These are phyloP conservation scores for Ajuga chamaepitys DNA, from an alignment of 257 asterid genomes.

Conservation along the genomic window DNA sequence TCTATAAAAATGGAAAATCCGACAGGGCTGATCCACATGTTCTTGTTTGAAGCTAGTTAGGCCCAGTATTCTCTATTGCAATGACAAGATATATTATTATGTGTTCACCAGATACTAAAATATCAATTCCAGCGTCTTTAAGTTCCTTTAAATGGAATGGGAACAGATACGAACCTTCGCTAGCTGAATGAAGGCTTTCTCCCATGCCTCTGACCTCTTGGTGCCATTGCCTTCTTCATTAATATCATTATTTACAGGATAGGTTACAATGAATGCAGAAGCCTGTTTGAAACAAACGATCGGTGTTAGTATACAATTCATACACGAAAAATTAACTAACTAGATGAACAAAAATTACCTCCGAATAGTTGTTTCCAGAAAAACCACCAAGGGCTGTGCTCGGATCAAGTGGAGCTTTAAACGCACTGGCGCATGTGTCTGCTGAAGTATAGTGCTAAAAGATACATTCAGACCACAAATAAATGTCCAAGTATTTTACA, in stretches of 20 bases:
- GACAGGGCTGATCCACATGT: not conserved
- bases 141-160: not conserved
- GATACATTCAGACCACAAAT: slow-evolving; percentile 22
- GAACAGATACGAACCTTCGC: slow-evolving; percentile 54
- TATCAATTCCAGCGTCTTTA: not conserved
- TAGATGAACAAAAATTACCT: slow-evolving; percentile 39
- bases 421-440: slow-evolving; percentile 80
- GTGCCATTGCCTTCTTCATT: slow-evolving; percentile 71
- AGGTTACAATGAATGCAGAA: slow-evolving; percentile 87
- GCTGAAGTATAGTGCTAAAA: slow-evolving; percentile 87
- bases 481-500: slow-evolving; percentile 4
- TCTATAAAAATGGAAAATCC: not conserved
- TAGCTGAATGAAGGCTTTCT: slow-evolving; percentile 88
- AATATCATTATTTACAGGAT: slow-evolving; percentile 90
- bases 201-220: slow-evolving; percentile 90
- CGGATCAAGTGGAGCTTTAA: slow-evolving; percentile 97
- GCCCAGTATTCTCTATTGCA: not conserved
- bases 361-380: slow-evolving; percentile 75
- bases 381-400: slow-evolving; percentile 96
- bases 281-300: slow-evolving; percentile 53
- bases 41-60: not conserved
- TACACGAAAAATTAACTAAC: not conserved
- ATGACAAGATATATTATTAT: not conserved
- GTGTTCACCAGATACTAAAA: not conserved
- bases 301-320: slow-evolving; percentile 11